A percentile compares a stretch with the other conserved stretches of the same genome.
Evolutionary conservation across 2,329 filamentous ascomycete species (phyloP).

Genomic region (Periconia sp.): DNA sequence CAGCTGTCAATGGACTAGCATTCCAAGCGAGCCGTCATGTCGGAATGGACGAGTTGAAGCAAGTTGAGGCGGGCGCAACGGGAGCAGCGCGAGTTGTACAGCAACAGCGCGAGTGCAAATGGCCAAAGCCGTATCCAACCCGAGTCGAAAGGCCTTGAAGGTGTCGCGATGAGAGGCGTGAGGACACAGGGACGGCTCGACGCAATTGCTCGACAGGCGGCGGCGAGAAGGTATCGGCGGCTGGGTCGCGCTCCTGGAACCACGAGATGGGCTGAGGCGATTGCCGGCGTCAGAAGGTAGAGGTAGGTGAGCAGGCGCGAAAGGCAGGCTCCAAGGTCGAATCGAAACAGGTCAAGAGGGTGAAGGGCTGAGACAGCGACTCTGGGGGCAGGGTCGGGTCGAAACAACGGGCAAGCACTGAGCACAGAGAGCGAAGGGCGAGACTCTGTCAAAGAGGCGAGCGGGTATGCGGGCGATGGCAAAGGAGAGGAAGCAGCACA

Average conservation of each 20-base stretch:
- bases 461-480: conserved; percentile 17
- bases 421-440: conserved; percentile 25
- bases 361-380: conserved; percentile 7
- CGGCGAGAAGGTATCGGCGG: no score
- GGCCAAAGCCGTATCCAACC: no score
- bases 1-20: conserved; percentile 25
- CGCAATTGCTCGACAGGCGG: no score
- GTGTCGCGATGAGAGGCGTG: no score
- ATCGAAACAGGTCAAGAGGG: conserved; percentile 17
- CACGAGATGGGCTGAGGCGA: no score
- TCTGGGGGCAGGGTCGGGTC: conserved; percentile 1
- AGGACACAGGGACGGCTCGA: no score
- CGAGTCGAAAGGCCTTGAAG: no score
- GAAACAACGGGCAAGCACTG: conserved; percentile 14
- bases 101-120: no score
- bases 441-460: conserved; percentile 47
- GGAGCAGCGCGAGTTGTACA: no score
- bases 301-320: conserved; percentile 1
- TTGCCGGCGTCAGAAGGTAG: neutral
- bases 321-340: conserved; percentile 11
- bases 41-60: no score
- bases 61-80: no score
- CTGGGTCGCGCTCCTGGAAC: no score
- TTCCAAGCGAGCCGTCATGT: conserved; percentile 34
- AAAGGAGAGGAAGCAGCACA: conserved; percentile 46